These are phyloP conservation scores for Papilionanthe hybrid DNA, from an alignment of 116 monocot species.

Conservation along the genomic window DNA sequence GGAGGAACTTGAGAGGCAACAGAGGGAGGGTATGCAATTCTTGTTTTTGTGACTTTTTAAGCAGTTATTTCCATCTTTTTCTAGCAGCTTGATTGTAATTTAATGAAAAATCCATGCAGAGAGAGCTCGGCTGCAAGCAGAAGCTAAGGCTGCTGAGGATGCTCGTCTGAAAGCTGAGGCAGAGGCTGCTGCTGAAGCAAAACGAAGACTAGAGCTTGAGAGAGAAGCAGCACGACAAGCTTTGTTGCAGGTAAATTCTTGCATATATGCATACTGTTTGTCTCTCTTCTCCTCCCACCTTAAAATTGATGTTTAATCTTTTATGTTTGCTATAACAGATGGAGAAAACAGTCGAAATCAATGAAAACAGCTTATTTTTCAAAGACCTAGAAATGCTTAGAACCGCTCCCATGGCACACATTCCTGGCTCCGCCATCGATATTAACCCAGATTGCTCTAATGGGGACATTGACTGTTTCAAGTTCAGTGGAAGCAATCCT, in stretches of 20 bases:
- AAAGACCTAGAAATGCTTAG: conserved; percentile 83
- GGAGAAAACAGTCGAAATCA: conserved; percentile 81
- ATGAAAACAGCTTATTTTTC: conserved; percentile 49
- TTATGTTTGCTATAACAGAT: conserved; percentile 31
- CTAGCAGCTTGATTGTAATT: neutral
- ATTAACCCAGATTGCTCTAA: conserved; percentile 46
- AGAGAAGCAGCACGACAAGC: conserved; percentile 91
- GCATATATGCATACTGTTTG: neutral
- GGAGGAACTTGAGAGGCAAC: conserved; percentile 72
- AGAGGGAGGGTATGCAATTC: conserved; percentile 55
- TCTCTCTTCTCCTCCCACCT: neutral
- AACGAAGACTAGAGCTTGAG: conserved; percentile 61
- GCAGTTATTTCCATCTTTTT: neutral
- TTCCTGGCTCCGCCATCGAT: conserved; percentile 41
- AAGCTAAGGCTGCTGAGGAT: conserved; percentile 80
- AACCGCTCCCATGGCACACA: conserved; percentile 35
- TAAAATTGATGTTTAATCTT: neutral
- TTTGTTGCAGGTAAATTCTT: conserved; percentile 54
- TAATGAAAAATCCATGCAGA: conserved; percentile 30
- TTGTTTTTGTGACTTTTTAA: neutral
- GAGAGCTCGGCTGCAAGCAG: conserved; percentile 72
- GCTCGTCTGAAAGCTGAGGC: conserved; percentile 55
- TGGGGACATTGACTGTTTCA: conserved; percentile 51
- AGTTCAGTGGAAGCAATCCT: conserved; percentile 53
- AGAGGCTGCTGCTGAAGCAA: conserved; percentile 65